Evolutionary conservation across 352 stramenopile species (phyloP).

Genomic region (Saprolegnia parasitica): DNA sequence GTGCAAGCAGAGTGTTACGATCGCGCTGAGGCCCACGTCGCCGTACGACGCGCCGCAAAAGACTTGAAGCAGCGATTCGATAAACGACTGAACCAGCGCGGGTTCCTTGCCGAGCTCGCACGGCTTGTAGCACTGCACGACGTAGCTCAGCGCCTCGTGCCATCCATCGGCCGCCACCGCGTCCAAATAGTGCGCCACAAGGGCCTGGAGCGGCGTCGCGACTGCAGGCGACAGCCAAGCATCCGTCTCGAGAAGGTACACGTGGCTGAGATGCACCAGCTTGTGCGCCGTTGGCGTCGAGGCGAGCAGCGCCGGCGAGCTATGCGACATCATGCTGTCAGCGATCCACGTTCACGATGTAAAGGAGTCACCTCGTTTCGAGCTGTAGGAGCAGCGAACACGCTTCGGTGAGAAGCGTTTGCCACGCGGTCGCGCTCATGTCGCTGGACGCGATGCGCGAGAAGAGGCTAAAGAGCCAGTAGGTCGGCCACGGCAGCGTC

Average conservation of each 20-base stretch:
- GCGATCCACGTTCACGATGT: no score
- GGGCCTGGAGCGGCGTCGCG: not conserved
- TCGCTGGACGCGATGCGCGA: slow-evolving; percentile 11
- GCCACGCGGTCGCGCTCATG: slow-evolving; percentile 1
- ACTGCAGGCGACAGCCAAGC: slow-evolving; percentile 1
- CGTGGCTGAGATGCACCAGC: slow-evolving; percentile 16
- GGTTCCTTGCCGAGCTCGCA: not conserved
- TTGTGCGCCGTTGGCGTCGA: not conserved
- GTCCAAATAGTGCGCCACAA: slow-evolving; percentile 6
- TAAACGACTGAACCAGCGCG: slow-evolving; percentile 4
- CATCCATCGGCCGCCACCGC: not conserved
- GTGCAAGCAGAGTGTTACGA: slow-evolving; percentile 9
- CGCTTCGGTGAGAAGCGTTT: not conserved
- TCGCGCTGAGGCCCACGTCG: not conserved
- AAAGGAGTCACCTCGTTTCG: slow-evolving; percentile 14
- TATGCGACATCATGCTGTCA: no score
- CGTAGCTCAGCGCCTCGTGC: not conserved
- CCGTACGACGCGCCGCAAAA: slow-evolving; percentile 27
- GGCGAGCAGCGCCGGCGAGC: not conserved
- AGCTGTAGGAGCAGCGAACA: not conserved
- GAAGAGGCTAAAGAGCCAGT: slow-evolving; percentile 16
- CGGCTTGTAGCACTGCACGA: slow-evolving; percentile 4
- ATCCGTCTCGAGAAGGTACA: slow-evolving; percentile 25
- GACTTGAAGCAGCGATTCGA: slow-evolving; percentile 18
- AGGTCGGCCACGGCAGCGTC: not conserved